Conservation (phyloP, 768 basidiomycete genomes). For the Hygrocybe punicea region DNA sequence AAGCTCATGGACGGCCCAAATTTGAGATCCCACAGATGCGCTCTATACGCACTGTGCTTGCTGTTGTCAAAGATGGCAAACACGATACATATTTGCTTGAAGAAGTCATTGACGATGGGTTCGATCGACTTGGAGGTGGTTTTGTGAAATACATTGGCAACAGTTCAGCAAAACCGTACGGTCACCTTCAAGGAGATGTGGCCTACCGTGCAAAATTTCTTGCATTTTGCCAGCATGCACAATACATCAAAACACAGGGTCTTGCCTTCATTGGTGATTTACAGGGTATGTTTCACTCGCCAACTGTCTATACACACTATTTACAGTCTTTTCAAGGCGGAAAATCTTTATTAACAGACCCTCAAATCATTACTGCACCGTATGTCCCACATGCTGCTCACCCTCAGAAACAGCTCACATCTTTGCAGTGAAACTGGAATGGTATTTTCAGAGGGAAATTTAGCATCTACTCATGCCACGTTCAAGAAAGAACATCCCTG, state of each 20-base stretch:
- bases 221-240: slow-evolving; percentile 17
- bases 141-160: slow-evolving; percentile 28
- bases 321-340: background rate
- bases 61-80: slow-evolving; percentile 1
- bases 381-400: background rate
- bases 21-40: slow-evolving; percentile 15
- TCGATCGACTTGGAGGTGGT: slow-evolving; percentile 2
- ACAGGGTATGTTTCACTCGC: slow-evolving; percentile 11
- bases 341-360: background rate
- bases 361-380: slow-evolving; percentile 2
- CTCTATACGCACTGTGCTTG: slow-evolving; percentile 16
- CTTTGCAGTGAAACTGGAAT: background rate
- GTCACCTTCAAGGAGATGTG: background rate
- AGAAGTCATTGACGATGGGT: slow-evolving; percentile 12
- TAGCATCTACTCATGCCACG: background rate
- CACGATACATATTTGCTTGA: slow-evolving; percentile 17
- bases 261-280: slow-evolving; percentile 17
- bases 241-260: slow-evolving; percentile 15
- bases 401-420: too few species aligned
- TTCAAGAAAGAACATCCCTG: background rate
- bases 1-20: background rate
- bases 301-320: background rate
- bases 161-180: slow-evolving; percentile 12
- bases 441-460: background rate
- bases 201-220: slow-evolving; percentile 7